A percentile compares a stretch with the other conserved stretches of the same genome.
Evolutionary conservation across 495 filamentous ascomycete genomes (phyloP).

Genomic region (Lophiotrema nucula): DNA sequence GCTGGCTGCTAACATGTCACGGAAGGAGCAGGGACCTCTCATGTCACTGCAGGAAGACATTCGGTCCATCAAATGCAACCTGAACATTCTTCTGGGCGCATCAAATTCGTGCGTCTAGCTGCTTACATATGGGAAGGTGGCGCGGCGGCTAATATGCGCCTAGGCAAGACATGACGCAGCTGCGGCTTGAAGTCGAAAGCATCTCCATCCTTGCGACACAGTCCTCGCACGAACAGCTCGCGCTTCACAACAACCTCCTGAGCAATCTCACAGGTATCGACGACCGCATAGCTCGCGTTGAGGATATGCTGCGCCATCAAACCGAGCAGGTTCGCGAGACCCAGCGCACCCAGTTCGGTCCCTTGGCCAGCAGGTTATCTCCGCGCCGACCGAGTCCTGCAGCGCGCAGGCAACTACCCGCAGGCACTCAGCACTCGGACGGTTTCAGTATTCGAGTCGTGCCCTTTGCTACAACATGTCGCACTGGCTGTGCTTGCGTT

Average conservation of each 20-base stretch:
- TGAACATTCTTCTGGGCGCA: conserved; percentile 36
- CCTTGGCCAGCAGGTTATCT: conserved; percentile 6
- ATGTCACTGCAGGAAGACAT: conserved; percentile 31
- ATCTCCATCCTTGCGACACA: conserved; percentile 9
- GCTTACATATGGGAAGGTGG: neutral
- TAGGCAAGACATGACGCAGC: conserved; percentile 8
- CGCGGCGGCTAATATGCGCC: neutral
- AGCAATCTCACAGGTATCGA: conserved; percentile 10
- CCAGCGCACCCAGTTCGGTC: conserved; percentile 11
- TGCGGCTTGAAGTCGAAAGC: conserved; percentile 9
- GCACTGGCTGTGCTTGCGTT: conserved; percentile 8
- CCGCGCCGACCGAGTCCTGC: conserved; percentile 7
- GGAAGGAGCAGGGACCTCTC: conserved; percentile 28
- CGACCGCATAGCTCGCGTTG: conserved; percentile 7
- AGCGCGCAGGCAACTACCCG: conserved; percentile 7
- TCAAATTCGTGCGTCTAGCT: conserved; percentile 32
- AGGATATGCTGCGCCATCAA: conserved; percentile 9
- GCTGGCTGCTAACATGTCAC: conserved; percentile 8
- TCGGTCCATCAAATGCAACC: conserved; percentile 30
- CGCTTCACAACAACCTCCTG: conserved; percentile 10
- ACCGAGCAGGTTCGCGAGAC: conserved; percentile 12
- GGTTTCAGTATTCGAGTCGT: conserved; percentile 9
- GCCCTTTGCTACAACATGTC: conserved; percentile 15
- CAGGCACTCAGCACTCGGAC: conserved; percentile 9
- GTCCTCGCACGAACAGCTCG: conserved; percentile 5